Percentiles rank a stretch among this genome's conserved stretches.
Evolutionary conservation across 2,329 filamentous ascomycete species (phyloP).

Genomic region (Cytospora leucostoma): DNA sequence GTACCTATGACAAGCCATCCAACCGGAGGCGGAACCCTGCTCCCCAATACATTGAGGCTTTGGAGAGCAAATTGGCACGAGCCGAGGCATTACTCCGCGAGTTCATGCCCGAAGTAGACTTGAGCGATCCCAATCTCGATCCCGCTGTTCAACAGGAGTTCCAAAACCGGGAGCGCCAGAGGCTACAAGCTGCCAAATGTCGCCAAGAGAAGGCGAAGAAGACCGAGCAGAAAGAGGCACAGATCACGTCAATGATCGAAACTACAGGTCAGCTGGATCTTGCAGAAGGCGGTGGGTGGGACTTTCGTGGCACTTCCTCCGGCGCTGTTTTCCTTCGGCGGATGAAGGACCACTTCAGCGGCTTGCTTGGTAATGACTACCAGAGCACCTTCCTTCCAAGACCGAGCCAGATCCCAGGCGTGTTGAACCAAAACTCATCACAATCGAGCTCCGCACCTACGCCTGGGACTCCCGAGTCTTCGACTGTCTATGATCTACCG

Average conservation of each 20-base stretch:
- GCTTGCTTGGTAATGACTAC: constrained; percentile 67
- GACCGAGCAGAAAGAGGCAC: constrained; percentile 61
- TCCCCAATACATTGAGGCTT: constrained; percentile 87
- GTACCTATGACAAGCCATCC: constrained; percentile 93
- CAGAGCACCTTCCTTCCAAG: constrained; percentile 60
- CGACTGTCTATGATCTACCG: constrained; percentile 68
- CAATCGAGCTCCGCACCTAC: constrained; percentile 61
- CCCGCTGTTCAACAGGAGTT: constrained; percentile 71
- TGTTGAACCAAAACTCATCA: constrained; percentile 68
- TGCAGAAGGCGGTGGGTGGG: constrained; percentile 88
- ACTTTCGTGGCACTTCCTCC: constrained; percentile 93
- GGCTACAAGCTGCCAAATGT: constrained; percentile 46
- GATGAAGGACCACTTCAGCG: constrained; percentile 84
- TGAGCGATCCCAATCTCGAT: constrained; percentile 84
- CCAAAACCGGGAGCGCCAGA: constrained; percentile 55
- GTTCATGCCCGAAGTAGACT: constrained; percentile 79
- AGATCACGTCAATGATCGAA: constrained; percentile 92
- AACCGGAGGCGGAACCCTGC: constrained; percentile 88
- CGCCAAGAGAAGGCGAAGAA: constrained; percentile 39
- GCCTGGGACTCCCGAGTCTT: constrained; percentile 57
- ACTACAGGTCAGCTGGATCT: constrained; percentile 88
- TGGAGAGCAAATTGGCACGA: constrained; percentile 80
- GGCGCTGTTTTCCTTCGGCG: constrained; percentile 84
- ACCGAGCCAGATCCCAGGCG: constrained; percentile 50
- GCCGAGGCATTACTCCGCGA: constrained; percentile 78